Evolutionary conservation across 495 filamentous ascomycete species (phyloP), one percentile per base, ranked within the genome.

Genomic region (Thermochaetoides thermophila): DNA sequence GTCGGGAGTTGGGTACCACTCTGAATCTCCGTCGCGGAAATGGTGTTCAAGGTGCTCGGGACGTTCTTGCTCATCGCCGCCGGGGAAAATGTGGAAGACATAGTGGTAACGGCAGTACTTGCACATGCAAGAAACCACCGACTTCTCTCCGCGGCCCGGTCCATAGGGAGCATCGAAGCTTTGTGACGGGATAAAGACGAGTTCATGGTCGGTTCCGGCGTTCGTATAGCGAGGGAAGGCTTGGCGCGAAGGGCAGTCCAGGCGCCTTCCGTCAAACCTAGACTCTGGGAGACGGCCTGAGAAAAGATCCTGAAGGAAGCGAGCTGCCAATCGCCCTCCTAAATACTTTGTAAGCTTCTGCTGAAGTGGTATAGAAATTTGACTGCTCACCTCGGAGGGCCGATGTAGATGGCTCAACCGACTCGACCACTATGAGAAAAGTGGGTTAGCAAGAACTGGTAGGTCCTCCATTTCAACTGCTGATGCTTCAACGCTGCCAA

Each of bases 101-200:
- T 55, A 55, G 25, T 59, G 53, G 28, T 50, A 42, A 14, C 53
- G 50, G 38, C 55, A 58, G 18, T 37, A 40, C 12, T 34, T 38
- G 38, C 55, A 58, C 24, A 56, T 40, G 17, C 48, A 48, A 2
- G 48, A 48, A 0, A 54, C 9, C 16, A 50, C 7, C 8, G 11
- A 31, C 15, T 32, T 23, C 22, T 18, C 14, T 25, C 19, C 21
- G 8, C 26, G 31, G 12, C 38, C 34, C 14, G 43, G 39, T 20
- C 42, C 32, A 32, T 43, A 38, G 1, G 34, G 23, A 7, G 17
- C 21, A 11, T 40, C 38, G 30, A 43, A 38, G 30, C 38, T 46
- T 27, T 54, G 50, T 2, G 43, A 44, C 9, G 24, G 31, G 10
- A 43, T 29, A 18, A 42, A 32, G 20, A 52, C 17, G 7, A 56